Conservation (phyloP, 768 basidiomycete genomes). For the Macrolepiota dolichaula region DNA sequence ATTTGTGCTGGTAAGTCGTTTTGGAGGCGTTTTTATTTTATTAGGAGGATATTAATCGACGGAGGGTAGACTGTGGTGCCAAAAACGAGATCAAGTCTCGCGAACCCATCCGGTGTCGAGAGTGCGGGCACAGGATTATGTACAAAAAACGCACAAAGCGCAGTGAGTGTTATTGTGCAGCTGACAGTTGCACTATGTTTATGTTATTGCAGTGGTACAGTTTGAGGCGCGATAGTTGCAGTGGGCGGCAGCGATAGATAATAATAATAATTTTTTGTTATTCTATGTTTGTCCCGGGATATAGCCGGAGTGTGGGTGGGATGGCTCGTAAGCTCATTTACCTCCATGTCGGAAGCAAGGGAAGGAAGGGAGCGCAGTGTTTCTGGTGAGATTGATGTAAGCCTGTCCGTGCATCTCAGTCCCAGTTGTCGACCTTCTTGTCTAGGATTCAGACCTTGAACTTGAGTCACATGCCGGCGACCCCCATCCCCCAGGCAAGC, state of each 20-base stretch:
- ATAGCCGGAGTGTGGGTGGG: not conserved
- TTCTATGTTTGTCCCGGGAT: constrained; percentile 14
- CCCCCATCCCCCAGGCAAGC: constrained; percentile 46
- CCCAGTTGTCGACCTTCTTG: not conserved
- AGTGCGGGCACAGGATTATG: constrained; percentile 98
- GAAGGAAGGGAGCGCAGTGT: constrained; percentile 58
- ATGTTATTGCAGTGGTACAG: constrained; percentile 59
- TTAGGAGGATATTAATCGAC: not conserved
- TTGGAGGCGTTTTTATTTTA: constrained; percentile 4
- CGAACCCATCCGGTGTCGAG: constrained; percentile 93
- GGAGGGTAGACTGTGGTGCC: constrained; percentile 77
- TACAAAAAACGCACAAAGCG: constrained; percentile 95
- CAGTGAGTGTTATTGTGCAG: constrained; percentile 57
- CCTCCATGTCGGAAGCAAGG: constrained; percentile 47
- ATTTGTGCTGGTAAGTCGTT: constrained; percentile 70
- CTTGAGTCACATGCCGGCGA: constrained; percentile 49
- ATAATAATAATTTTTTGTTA: constrained; percentile 13
- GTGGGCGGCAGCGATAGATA: not conserved
- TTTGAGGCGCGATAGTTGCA: constrained; percentile 69
- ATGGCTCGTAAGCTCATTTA: constrained; percentile 44
- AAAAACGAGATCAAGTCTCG: constrained; percentile 88
- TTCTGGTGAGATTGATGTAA: constrained; percentile 58
- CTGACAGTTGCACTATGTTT: constrained; percentile 12
- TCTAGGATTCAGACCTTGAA: constrained; percentile 66
- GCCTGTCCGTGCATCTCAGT: constrained; percentile 11